Evolutionary conservation across 108 stramenopile species (phyloP).

Genomic region (Nannochloropsis gaditana): DNA sequence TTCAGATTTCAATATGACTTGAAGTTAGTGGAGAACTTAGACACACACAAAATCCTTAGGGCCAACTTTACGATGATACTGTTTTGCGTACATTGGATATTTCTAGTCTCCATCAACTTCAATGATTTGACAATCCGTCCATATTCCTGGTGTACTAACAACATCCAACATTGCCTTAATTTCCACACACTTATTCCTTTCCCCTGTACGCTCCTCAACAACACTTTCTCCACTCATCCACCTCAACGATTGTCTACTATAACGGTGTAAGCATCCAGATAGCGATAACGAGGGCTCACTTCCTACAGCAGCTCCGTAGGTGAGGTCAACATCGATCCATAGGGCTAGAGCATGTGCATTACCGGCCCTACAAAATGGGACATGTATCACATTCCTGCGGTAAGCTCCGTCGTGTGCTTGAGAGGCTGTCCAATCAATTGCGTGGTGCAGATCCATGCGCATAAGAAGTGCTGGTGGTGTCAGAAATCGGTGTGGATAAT

Average conservation of each 20-base stretch:
- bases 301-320: not conserved
- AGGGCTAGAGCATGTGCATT: conserved; percentile 12
- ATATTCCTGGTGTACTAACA: not conserved
- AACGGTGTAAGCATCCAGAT: not conserved
- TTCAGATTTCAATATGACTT: too few species aligned
- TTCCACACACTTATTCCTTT: not conserved
- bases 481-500: conserved; percentile 5
- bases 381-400: not conserved
- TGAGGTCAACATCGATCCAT: not conserved
- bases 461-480: not conserved
- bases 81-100: too few species aligned
- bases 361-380: not conserved
- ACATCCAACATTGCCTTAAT: not conserved
- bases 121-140: not conserved
- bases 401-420: not conserved
- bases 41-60: too few species aligned
- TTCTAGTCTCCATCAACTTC: not conserved
- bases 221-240: not conserved
- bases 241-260: not conserved
- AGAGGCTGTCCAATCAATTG: not conserved
- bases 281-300: not conserved
- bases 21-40: too few species aligned
- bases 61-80: too few species aligned
- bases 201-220: not conserved
- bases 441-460: not conserved